phyloP scores from a whole-genome alignment of 495 filamentous ascomycete species.

The Cercophora samala region DNA sequence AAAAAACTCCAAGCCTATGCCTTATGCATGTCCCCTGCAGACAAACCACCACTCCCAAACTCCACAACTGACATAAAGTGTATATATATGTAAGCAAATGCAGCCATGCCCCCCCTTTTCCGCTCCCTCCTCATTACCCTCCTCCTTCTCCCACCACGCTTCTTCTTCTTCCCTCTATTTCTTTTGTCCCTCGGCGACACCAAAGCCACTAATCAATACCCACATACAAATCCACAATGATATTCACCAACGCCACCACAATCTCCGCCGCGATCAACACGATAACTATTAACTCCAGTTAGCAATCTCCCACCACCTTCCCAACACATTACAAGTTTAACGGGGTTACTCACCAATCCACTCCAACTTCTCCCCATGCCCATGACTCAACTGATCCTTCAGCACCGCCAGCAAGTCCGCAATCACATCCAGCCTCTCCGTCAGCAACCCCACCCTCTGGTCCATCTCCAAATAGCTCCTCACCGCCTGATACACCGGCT shows the following conservation, averaged over 20 bases:
- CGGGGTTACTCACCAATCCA: constrained; percentile 93
- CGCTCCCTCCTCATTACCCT: too few relatives aligned
- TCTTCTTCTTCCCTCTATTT: not conserved
- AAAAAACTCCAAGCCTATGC: too few relatives aligned
- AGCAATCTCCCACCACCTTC: too few relatives aligned
- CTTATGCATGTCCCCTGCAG: too few relatives aligned
- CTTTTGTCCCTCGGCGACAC: not conserved
- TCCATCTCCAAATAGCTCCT: constrained; percentile 97
- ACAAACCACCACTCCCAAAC: too few relatives aligned
- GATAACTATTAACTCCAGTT: constrained; percentile 59
- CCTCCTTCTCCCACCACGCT: too few relatives aligned
- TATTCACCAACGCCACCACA: constrained; percentile 90
- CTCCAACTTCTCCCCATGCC: constrained; percentile 92
- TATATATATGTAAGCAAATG: too few relatives aligned
- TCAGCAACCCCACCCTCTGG: constrained; percentile 85
- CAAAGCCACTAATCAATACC: constrained; percentile 57
- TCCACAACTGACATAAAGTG: too few relatives aligned
- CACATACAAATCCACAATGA: constrained; percentile 90
- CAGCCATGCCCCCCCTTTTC: too few relatives aligned
- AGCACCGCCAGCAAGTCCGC: constrained; percentile 89
- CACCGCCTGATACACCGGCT: constrained; percentile 92
- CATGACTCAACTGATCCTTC: constrained; percentile 92
- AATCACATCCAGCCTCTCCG: constrained; percentile 88
- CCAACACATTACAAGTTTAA: too few relatives aligned
- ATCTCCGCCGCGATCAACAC: constrained; percentile 95